Evolutionary conservation across 1,139 yeast species (phyloP).

Genomic region (Saccharomyces hybrid): DNA sequence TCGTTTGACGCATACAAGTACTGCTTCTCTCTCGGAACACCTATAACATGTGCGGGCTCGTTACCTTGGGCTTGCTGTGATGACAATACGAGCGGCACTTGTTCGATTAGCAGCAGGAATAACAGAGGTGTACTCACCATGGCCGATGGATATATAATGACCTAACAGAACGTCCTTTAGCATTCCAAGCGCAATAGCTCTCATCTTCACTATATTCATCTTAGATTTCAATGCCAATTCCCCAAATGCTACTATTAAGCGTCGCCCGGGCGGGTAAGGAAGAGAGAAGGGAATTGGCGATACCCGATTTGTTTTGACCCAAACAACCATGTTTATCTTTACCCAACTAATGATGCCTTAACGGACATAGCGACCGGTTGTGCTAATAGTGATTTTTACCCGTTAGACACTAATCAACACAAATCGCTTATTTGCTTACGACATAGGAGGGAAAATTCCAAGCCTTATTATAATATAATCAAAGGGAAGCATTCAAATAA

Average conservation of each 20-base stretch:
- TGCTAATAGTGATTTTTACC: background rate
- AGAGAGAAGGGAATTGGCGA: background rate
- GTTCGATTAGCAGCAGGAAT: background rate
- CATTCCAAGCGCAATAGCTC: background rate
- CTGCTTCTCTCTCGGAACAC: slow-evolving; percentile 17
- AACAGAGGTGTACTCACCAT: background rate
- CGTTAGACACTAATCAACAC: background rate
- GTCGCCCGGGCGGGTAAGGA: background rate
- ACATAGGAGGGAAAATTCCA: background rate
- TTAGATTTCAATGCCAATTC: background rate
- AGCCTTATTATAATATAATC: background rate
- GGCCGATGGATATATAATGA: background rate
- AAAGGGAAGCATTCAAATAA: background rate
- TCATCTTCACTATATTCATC: background rate
- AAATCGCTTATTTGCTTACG: background rate
- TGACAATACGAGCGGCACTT: background rate
- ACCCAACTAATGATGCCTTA: background rate
- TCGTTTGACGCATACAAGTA: slow-evolving; percentile 11
- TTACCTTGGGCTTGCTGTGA: background rate
- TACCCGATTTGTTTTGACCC: background rate
- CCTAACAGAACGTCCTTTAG: background rate
- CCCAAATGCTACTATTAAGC: background rate
- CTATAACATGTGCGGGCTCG: slow-evolving; percentile 7
- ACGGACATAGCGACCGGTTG: background rate
- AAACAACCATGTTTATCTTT: background rate